phyloP scores from a whole-genome alignment of 2,329 filamentous ascomycete genomes.

The Septoria petroselini region DNA sequence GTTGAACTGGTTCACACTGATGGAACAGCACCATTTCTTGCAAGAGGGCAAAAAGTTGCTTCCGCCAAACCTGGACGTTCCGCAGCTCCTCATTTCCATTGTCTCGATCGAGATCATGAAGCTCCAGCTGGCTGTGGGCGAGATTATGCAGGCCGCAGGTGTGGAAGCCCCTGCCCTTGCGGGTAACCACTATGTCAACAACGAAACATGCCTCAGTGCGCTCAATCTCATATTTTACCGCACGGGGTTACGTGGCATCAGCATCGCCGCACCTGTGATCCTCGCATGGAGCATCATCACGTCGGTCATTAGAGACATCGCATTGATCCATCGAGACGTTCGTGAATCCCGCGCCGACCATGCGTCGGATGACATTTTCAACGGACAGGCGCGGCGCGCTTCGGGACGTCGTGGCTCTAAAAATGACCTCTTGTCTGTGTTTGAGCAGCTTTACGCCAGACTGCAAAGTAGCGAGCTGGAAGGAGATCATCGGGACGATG shows the following conservation, averaged over 20 bases:
- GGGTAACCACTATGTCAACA: slow-evolving; percentile 59
- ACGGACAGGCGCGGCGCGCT: slow-evolving; percentile 15
- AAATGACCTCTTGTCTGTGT: slow-evolving; percentile 20
- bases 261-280: slow-evolving; percentile 67
- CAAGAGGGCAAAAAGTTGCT: slow-evolving; percentile 47
- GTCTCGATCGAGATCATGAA: slow-evolving; percentile 72
- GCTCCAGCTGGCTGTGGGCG: slow-evolving; percentile 58
- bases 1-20: slow-evolving; percentile 70
- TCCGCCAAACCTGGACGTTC: slow-evolving; percentile 47
- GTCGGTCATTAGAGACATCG: slow-evolving; percentile 59
- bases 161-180: slow-evolving; percentile 10
- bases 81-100: slow-evolving; percentile 67
- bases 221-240: slow-evolving; percentile 69
- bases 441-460: slow-evolving; percentile 30
- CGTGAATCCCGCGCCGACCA: slow-evolving; percentile 13
- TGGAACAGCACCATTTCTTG: slow-evolving; percentile 67
- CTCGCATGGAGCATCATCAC: slow-evolving; percentile 80
- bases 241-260: slow-evolving; percentile 56
- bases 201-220: slow-evolving; percentile 65
- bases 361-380: slow-evolving; percentile 36
- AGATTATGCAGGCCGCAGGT: slow-evolving; percentile 40
- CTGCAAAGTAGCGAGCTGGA: slow-evolving; percentile 25
- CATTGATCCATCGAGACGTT: slow-evolving; percentile 22
- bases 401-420: slow-evolving; percentile 20
- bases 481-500: slow-evolving; percentile 45